Evolutionary conservation across 192 early-diverging fungal species (phyloP), one percentile per base, ranked within the genome.

Genomic region (Backusella morwellensis): DNA sequence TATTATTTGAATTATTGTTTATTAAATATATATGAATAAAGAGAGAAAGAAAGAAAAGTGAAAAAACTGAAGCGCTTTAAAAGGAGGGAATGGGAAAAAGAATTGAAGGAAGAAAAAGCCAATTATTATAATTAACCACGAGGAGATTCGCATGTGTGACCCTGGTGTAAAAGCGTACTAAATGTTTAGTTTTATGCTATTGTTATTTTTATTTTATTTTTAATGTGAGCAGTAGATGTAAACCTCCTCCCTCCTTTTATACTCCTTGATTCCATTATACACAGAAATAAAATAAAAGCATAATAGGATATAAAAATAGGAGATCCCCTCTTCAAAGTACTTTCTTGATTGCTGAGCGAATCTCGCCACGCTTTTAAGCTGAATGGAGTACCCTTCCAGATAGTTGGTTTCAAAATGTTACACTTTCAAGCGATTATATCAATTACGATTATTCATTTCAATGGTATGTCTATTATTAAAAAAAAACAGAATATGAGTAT

Each of bases 351-450:
- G 72, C 77, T 66, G 42, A 76, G 23, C 21, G 75, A 75, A 42
- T 77, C 80, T 52, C 80, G 54, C 80, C 80, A 81, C 7, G 75
- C 74, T 41, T 36, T 50, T 14, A 81, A 41, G 35, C 72, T 81
- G 11, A 29, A 59, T 6, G 75, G 80, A 36, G 74, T 77, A 42
- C 75, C 75, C 21, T 81, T 81, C 80, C 75, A 77, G 19, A 75
- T 77, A 35, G 80, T 44, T 32, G 80, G 80, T 41, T 77, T 81
- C 3, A 81, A 21, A 15, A 81, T 81, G 40, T 66, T 77, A 5
- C 70, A 75, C 75, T 59, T 81, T 75, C 35, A 77, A 66, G 35
- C 75, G 79, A 68, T 81, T 75, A 26, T 73, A 66, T 36, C 36
- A 41, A 15, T 54, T 68, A 11, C 26, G 66, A 44, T 81, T 72